Evolutionary conservation across 2,329 filamentous ascomycete species (phyloP).

Genomic region (Colletotrichum sp.): DNA sequence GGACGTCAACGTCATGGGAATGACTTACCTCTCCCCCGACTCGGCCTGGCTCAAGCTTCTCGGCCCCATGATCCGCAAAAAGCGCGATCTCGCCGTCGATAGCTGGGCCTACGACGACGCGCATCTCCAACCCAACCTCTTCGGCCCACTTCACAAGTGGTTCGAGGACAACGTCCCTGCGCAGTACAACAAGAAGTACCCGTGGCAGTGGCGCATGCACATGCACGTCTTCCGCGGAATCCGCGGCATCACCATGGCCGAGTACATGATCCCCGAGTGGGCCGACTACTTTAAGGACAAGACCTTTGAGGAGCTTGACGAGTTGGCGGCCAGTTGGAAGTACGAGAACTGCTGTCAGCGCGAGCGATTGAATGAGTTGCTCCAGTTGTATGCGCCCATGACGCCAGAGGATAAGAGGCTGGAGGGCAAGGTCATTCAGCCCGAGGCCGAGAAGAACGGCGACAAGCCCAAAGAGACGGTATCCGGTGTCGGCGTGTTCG

Average conservation of each 20-base stretch:
- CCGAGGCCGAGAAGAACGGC: background rate
- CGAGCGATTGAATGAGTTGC: constrained; percentile 46
- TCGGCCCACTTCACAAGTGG: constrained; percentile 26
- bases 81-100: constrained; percentile 54
- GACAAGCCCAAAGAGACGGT: constrained; percentile 22
- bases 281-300: constrained; percentile 48
- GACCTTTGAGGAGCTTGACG: constrained; percentile 47
- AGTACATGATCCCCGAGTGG: constrained; percentile 51
- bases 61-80: constrained; percentile 57
- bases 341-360: constrained; percentile 57
- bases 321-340: constrained; percentile 51
- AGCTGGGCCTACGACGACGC: constrained; percentile 50
- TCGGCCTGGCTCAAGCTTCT: constrained; percentile 54
- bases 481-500: constrained; percentile 32
- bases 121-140: constrained; percentile 34
- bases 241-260: constrained; percentile 36
- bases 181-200: constrained; percentile 27
- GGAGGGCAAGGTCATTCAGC: constrained; percentile 31
- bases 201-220: constrained; percentile 29
- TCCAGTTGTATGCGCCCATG: constrained; percentile 28
- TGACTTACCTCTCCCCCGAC: constrained; percentile 49
- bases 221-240: constrained; percentile 28
- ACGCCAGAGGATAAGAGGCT: constrained; percentile 24
- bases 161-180: constrained; percentile 26
- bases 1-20: constrained; percentile 58